Evolutionary conservation across 441 rosid genomes (phyloP), one percentile per base, ranked within the genome.

Genomic region (Mallotus japonicus): DNA sequence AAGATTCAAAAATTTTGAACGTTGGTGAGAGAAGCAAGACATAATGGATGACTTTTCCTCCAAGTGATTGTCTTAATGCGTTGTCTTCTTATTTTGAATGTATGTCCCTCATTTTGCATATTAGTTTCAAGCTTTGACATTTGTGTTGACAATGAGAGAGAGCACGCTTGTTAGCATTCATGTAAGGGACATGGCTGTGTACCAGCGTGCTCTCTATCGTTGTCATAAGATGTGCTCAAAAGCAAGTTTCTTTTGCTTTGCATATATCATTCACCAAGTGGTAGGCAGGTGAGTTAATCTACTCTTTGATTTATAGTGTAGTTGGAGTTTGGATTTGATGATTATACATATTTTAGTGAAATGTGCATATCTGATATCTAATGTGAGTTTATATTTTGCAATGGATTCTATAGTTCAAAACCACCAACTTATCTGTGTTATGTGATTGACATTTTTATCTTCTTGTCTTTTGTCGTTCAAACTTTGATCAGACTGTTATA

Each of bases 81-180:
- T 37, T 40, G 22, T 0, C 15, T 37, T 62, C 19, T 62, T 15
- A 62, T 37, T 37, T 15, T 62, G 4, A 37, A 8, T 9, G 40
- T 34, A 14, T 46, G 16, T 16, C 13, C 34, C 44, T 57, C 10
- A 19, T 44, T 37, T 32, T 73, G 76, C 67, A 73, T 67, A 12
- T 37, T 40, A 20, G 17, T 60, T 37, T 62, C 64, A 8, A 49
- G 72, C 73, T 77, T 77, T 73, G 75, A 65, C 49, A 72, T 75
- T 7, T 80, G 57, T 69, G 60, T 57, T 85, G 90, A 87, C 87
- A 79, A 85, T 47, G 90, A 87, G 88, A 87, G 90, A 87, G 90
- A 87, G 90, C 90, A 87, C 87, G 76, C 88, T 67, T 19, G 83
- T 83, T n/a, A 13, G 55, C 80, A 70, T 72, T 53, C 72, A 63